Base-by-base conservation (phyloP, 495 filamentous ascomycete species). In the Hamigera avellanea region DNA sequence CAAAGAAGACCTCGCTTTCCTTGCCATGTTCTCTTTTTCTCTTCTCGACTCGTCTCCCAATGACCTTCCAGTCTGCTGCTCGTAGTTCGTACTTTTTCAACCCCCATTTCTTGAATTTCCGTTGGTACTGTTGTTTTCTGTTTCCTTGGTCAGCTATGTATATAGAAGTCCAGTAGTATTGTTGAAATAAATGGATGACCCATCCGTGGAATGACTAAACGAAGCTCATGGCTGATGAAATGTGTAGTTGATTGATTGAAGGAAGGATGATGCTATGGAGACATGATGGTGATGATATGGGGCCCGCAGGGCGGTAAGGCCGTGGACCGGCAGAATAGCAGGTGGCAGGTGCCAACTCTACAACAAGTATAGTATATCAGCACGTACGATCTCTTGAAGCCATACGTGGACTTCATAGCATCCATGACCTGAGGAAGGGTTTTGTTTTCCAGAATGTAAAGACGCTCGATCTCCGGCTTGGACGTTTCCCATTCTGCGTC, bases 401-500 rank as follows among this genome's bases (percentile, higher is more conserved):
- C 35, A 29, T 67, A 45, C 17, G 51, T 41, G 27, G 55, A 33
- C 21, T 54, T 50, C 62, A 66, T 66, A 36, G 57, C 33, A 15
- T 52, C 44, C 55, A 60, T 66, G 3, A 64, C 59, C 26, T 62
- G 48, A 17, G 48, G 45, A 26, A 69, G 48, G 7, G 53, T 55
- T 43, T 44, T 50, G n/a, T 60, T 54, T 35, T 65, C 49, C 36
- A 61, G 48, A 28, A 58, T 49, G 33, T 69, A 59, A 8, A 62
- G 52, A 16, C 50, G 48, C 36, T 55, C 48, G 19, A 64, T 57
- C 18, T 45, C 33, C 1, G n/a, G 19, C 34, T 32, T 37, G 34
- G 37, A 34, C 16, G 30, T 25, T 34, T 37, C 43, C 43, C 43
- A 45, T 2, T 18, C 19, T 0, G 16, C 21, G 21, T 45, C 28